Base-by-base conservation (phyloP, 2,329 filamentous ascomycete genomes). In the Colletotrichum shisoi region DNA sequence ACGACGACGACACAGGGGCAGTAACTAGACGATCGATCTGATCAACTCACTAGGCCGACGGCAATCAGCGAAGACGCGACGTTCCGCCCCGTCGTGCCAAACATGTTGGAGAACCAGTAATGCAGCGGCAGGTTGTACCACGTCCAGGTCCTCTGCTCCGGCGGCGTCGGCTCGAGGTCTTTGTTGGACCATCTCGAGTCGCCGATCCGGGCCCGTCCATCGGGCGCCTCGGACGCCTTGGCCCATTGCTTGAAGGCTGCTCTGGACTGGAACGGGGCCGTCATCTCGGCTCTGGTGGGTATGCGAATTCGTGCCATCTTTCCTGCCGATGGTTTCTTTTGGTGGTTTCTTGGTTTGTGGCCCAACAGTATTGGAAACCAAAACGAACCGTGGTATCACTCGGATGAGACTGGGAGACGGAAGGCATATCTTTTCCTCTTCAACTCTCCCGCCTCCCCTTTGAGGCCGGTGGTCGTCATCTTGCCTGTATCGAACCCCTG, bases 31-130 rank as follows among this genome's bases (percentile, higher is more conserved):
- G 24, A 27, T 27, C 24, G 4, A 27, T 27, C 24, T 27, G 24
- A 27, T 27, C 24, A 13, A 57, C 70, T 17, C 62, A 71, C 71
- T 70, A 75, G 49, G 46, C 74, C 74, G 0, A 72, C 70, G 1
- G 74, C 73, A 21, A 76, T 71, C 31, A 76, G 52, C 2, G 72
- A 72, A 2, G 74, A 71, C 3, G 71, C 74, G 3, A 73, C 72
- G 42, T 74, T 76, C 74, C 74, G 75, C 0, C 74, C 74, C 3
- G 73, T 73, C 6, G 71, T 67, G 4, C 72, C 69, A 59, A 76
- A 76, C 52, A 70, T 68, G 53, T 69, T 73, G 11, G 73, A 73
- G 24, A 74, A 74, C 74, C 74, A 75, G 24, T 72, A 75, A n/a
- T n/a, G n/a, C 44, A 74, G 53, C 2, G 74, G 72, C 44, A 74